Evolutionary conservation across 2,329 filamentous ascomycete genomes (phyloP).

Genomic region (Talaromyces piceae): DNA sequence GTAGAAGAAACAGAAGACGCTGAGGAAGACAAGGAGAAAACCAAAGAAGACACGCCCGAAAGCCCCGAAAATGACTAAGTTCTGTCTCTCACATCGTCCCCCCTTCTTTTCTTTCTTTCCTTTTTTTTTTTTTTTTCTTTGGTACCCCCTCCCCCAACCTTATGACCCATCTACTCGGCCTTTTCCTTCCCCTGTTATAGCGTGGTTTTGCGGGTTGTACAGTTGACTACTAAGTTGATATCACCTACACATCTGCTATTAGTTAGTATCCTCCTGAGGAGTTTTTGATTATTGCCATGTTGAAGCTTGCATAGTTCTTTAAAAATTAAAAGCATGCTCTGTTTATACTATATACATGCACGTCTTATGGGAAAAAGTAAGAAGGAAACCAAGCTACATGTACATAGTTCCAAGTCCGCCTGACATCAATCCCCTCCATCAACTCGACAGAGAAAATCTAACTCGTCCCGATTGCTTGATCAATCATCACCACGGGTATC

Average conservation of each 20-base stretch:
- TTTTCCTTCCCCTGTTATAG: constrained; percentile 5
- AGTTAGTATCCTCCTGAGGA: neutral
- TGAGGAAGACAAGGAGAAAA: neutral
- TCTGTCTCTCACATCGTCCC: no score
- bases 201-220: constrained; percentile 1
- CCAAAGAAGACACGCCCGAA: neutral
- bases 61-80: constrained; percentile 1
- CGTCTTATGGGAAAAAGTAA: constrained; percentile 8
- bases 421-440: no score
- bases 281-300: neutral
- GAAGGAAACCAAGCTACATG: no score
- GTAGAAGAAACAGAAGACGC: constrained; percentile 23
- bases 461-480: neutral
- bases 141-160: constrained; percentile 12
- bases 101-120: constrained; percentile 13
- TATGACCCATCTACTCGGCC: constrained; percentile 7
- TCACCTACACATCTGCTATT: neutral
- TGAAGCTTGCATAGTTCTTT: neutral
- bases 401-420: no score
- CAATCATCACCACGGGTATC: neutral
- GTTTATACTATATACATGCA: no score
- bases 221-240: neutral
- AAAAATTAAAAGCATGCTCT: neutral
- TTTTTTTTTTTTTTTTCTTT: constrained; percentile 18
- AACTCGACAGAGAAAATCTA: no score